Conservation (phyloP, 148 eudicot species). For the Rhododendron vialii region DNA sequence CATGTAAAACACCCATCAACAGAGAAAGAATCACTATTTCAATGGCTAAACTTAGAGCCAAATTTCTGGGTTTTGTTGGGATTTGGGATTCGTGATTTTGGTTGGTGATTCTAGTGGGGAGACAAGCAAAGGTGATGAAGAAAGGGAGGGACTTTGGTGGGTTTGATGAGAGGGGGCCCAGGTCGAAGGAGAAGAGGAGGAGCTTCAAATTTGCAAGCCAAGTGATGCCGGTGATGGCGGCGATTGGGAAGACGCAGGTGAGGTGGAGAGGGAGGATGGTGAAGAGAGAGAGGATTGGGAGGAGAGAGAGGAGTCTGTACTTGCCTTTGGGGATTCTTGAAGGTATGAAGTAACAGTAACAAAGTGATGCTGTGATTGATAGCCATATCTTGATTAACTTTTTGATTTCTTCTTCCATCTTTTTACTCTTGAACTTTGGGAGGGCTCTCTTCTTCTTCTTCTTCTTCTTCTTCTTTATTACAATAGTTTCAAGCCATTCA, state of each 20-base stretch:
- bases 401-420: conserved; percentile 26
- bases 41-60: conserved; percentile 1
- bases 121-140: conserved; percentile 28
- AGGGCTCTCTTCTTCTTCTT: not conserved
- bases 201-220: conserved; percentile 50
- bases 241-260: conserved; percentile 20
- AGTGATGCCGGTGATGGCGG: conserved; percentile 21
- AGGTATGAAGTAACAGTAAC: conserved; percentile 21
- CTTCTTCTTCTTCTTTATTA: too few species aligned
- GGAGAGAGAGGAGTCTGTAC: conserved; percentile 19
- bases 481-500: not conserved
- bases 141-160: conserved; percentile 17
- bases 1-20: not conserved
- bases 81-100: not conserved
- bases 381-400: conserved; percentile 30
- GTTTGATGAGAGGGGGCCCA: conserved; percentile 15
- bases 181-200: conserved; percentile 24
- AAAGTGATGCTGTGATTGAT: conserved; percentile 8
- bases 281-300: conserved; percentile 28
- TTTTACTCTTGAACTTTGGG: not conserved
- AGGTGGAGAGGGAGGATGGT: conserved; percentile 29
- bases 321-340: conserved; percentile 23
- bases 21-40: not conserved
- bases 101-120: conserved; percentile 23
- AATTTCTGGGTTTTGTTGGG: not conserved